Evolutionary conservation across 768 basidiomycete genomes (phyloP), one percentile per base, ranked within the genome.

Genomic region (Russula ochroleuca): DNA sequence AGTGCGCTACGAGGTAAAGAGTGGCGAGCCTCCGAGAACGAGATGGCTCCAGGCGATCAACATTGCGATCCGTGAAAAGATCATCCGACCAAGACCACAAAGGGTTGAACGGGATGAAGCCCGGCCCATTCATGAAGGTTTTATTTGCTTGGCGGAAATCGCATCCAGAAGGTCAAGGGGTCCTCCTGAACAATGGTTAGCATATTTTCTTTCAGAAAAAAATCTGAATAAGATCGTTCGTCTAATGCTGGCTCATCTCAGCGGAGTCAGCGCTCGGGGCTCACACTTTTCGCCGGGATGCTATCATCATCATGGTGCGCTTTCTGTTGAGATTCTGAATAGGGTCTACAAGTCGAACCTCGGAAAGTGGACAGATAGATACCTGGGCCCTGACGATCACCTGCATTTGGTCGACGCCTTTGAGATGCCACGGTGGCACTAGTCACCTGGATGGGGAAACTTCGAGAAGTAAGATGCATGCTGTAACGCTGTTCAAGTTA

Each of bases 381-480:
- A n/a, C 9, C 78, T 94, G 31, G 92, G 94, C 68, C 86, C 90
- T 7, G 87, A 92, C 35, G 85, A 81, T 47, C 90, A 97, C 72
- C 75, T 98, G 33, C 84, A 85, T 69, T 78, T 98, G 67, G 78
- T 98, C 37, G 85, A 96, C 72, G 88, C 96, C 10, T 96, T 94
- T 70, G 94, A 96, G 57, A 98, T 98, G 94, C 97, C 97, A 0
- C 76, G 86, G 14, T 94, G 94, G 87, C 83, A 88, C 69, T 99
- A 92, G 86, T 93, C 94, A 17, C 77, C 80, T 35, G 91, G 95
- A 70, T 78, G 90, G 62, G 88, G 88, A 51, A 87, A 89, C 1
- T 98, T 98, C 70, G 92, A 93, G 62, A 90, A 85, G 95, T 96
- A 71, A 50, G 82, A 51, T 14, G 25, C 19, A 5, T 21, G 6